Evolutionary conservation across 495 filamentous ascomycete genomes (phyloP), one percentile per base, ranked within the genome.

Genomic region (Penicillium simplicissimum): DNA sequence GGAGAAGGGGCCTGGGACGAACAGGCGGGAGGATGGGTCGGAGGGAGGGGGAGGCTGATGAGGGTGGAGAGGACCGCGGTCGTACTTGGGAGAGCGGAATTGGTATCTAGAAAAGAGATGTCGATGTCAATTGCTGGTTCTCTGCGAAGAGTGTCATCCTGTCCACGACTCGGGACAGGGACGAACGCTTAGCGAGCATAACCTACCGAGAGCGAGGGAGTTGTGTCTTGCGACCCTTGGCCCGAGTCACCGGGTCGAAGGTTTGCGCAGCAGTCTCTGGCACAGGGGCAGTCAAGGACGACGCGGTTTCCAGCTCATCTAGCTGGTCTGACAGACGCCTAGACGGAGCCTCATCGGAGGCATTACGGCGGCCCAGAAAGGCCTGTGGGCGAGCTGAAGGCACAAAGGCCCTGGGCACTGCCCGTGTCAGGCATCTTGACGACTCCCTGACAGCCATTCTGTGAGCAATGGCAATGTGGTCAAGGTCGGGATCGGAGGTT

Each of bases 1-100:
- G 73, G 87, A 88, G 82, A 98, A 98, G 8, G 95, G 95, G 6
- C 96, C 96, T 1, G 95, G 95, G n/a, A 89, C 79, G 79, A 92
- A 98, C 55, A 89, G 77, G 71, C 95, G 88, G 60, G 95, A 97
- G 57, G 88, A 82, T 11, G 95, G 93, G 65, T 93, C 88, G 37
- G 95, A 95, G 47, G 88, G 81, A 11, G 86, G 83, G 5, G 91
- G 95, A 14, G 90, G 92, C 74, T 96, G 90, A 71, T 96, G 86
- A 45, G 95, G 96, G 71, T 97, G 92, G 38, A 98, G 82, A 51
- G 93, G 93, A 57, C 95, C 95, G 72, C 95, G 90, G 75, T 96
- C 85, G 83, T 90, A 98, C 74, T 93, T 91, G 42, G 96, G 96
- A 42, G 95, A 85, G 47, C 90, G 90, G 76, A 88, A 97, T 77